Base-by-base conservation (phyloP, 805 yeast species). In the Naumovozyma castellii region DNA sequence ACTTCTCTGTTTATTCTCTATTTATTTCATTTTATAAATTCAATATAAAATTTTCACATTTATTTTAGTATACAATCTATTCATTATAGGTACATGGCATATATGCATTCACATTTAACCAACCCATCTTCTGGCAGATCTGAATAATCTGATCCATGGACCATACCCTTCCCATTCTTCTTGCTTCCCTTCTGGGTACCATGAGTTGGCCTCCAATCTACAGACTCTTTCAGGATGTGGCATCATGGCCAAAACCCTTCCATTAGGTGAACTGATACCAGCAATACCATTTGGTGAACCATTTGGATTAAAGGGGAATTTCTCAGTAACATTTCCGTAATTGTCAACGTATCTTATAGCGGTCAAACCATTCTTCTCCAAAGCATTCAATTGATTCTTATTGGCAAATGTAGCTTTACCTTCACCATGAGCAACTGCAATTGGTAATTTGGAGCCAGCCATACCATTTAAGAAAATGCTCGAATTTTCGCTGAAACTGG, bases 371-470 rank as follows among this genome's bases (percentile, higher is more conserved):
- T 66, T 61, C 16, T 65, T 52, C 43, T 69, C 66, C 57, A 87
- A 80, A 8, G 59, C 55, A 27, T 66, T 63, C 45, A 73, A 61
- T 43, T 71, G 66, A 18, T 63, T 68, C 8, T 63, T 68, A 22
- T 62, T 45, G 34, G 66, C 65, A 61, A 90, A 92, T 33, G 71
- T 64, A 12, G 97, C 97, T 53, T 85, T 76, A 54, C 98, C 98
- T 68, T 92, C 98, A 52, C 98, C 98, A 59, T 92, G 98, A 3
- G 98, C 98, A 50, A 92, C 97, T 16, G 94, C 96, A 65, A 92
- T 86, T 39, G 98, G 98, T 54, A 92, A 65, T 54, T 78, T 77
- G 5, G 97, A 85, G n/a, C 96, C 95, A 54, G 78, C 73, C 97
- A 92, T 87, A 39, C 83, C 85, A 42, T 81, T 74, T 52, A 88